Percentiles rank a stretch among this genome's conserved stretches.
Conservation (phyloP, 2,329 filamentous ascomycete genomes). For the Meredithiella fracta region DNA sequence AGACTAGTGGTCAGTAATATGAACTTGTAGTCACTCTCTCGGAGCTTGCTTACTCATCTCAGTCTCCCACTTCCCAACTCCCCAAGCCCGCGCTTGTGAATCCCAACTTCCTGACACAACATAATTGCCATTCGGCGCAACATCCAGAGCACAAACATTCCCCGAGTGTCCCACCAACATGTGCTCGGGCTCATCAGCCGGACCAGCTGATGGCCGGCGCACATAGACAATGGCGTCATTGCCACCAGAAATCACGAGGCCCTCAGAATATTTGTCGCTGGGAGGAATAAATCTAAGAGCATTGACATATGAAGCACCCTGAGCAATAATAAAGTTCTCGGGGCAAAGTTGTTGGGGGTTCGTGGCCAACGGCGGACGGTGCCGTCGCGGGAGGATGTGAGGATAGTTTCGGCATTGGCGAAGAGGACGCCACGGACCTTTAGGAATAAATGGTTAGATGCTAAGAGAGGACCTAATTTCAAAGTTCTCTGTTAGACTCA, state of each 20-base stretch:
- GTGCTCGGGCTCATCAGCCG: constrained; percentile 65
- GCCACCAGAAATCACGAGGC: constrained; percentile 72
- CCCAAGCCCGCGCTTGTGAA: constrained; percentile 72
- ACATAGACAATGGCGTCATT: constrained; percentile 90
- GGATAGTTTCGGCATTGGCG: constrained; percentile 50
- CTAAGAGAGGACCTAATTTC: not conserved
- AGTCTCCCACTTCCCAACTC: constrained; percentile 68
- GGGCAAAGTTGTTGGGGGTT: constrained; percentile 39
- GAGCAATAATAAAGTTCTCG: constrained; percentile 60
- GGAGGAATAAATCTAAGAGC: constrained; percentile 61
- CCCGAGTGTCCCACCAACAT: constrained; percentile 71
- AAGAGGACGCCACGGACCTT: constrained; percentile 80
- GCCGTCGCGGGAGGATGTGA: constrained; percentile 82
- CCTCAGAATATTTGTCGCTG: constrained; percentile 51
- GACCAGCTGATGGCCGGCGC: constrained; percentile 48
- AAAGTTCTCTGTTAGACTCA: constrained; percentile 28
- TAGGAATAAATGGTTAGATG: not conserved
- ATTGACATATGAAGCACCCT: constrained; percentile 78
- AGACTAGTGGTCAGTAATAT: no score
- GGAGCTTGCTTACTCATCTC: constrained; percentile 32
- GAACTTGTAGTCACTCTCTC: no score
- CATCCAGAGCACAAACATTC: constrained; percentile 78
- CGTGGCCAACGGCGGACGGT: constrained; percentile 78
- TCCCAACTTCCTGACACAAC: constrained; percentile 94
- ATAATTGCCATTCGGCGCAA: constrained; percentile 52